Percentiles rank a stretch among this genome's conserved stretches.
phyloP scores from a whole-genome alignment of 2,329 filamentous ascomycete species.

The Metarhizium anisopliae region DNA sequence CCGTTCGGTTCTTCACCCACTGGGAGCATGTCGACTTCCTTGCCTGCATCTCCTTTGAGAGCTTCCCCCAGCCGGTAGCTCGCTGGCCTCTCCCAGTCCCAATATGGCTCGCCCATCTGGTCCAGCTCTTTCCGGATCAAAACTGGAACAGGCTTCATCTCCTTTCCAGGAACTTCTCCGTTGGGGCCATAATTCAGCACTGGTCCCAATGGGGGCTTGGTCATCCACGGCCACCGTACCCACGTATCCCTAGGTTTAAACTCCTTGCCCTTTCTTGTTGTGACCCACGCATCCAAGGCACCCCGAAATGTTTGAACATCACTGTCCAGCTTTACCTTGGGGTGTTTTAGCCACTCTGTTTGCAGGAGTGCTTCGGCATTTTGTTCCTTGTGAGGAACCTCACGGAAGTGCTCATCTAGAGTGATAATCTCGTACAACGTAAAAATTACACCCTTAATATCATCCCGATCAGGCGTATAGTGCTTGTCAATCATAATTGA shows the following conservation, averaged over 20 bases:
- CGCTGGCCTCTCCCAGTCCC: constrained; percentile 2
- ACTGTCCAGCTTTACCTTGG: constrained; percentile 22
- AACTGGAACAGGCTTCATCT: background rate
- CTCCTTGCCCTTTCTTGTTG: background rate
- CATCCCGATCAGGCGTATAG: constrained; percentile 10
- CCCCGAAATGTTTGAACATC: constrained; percentile 18
- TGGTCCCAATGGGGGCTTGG: background rate
- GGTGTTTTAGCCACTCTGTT: constrained; percentile 21
- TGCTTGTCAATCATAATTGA: constrained; percentile 13
- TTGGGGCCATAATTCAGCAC: background rate
- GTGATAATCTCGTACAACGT: constrained; percentile 28
- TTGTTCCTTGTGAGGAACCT: constrained; percentile 17
- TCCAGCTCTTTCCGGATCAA: background rate
- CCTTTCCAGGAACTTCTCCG: background rate
- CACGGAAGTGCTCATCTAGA: constrained; percentile 14
- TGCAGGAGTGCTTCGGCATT: constrained; percentile 11
- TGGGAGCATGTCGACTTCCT: no score
- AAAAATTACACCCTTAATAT: constrained; percentile 24
- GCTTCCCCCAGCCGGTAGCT: background rate
- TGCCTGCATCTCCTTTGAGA: no score
- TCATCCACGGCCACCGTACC: constrained; percentile 2
- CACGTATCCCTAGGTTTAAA: constrained; percentile 1
- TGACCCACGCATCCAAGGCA: constrained; percentile 17
- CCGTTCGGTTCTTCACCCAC: no score
- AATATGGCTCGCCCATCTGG: background rate